These are phyloP conservation scores for Penicillium nordicum DNA, from an alignment of 2,329 filamentous ascomycete genomes.

Conservation along the genomic window DNA sequence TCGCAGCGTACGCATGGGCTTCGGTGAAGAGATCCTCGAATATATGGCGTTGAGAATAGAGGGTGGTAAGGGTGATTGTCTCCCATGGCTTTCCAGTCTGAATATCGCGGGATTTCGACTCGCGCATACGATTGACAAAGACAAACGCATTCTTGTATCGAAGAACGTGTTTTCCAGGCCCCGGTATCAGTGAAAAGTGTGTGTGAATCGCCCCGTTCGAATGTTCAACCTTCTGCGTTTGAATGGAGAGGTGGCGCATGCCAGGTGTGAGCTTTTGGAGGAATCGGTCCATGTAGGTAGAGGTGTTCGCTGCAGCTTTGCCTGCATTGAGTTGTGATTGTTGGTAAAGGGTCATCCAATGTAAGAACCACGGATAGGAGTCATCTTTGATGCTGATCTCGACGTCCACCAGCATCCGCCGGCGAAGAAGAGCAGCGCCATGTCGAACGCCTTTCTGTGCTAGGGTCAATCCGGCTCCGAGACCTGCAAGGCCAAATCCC, in stretches of 20 bases:
- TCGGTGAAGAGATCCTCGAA: slow-evolving; percentile 89
- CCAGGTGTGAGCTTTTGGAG: slow-evolving; percentile 57
- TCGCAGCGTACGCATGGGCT: slow-evolving; percentile 74
- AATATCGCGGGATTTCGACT: slow-evolving; percentile 72
- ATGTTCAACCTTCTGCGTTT: slow-evolving; percentile 60
- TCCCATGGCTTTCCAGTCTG: slow-evolving; percentile 88
- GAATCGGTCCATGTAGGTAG: slow-evolving; percentile 51
- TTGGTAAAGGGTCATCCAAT: slow-evolving; percentile 87
- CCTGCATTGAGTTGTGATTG: slow-evolving; percentile 57
- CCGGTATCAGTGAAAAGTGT: slow-evolving; percentile 83
- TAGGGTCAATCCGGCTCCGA: slow-evolving; percentile 77
- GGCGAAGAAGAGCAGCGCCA: slow-evolving; percentile 70
- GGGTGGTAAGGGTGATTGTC: slow-evolving; percentile 83
- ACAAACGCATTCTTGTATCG: slow-evolving; percentile 86
- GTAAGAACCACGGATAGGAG: slow-evolving; percentile 88
- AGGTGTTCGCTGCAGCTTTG: slow-evolving; percentile 42
- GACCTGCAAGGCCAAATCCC: slow-evolving; percentile 85
- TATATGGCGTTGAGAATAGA: slow-evolving; percentile 83
- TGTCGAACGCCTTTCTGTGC: slow-evolving; percentile 73
- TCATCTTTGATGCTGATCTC: slow-evolving; percentile 94
- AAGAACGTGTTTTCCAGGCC: slow-evolving; percentile 83
- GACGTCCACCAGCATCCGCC: slow-evolving; percentile 86
- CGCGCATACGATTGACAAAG: slow-evolving; percentile 79
- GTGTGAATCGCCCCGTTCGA: slow-evolving; percentile 69
- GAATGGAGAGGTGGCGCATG: slow-evolving; percentile 62